Percentiles rank a stretch among this genome's conserved stretches.
These are phyloP conservation scores for Penicillium sp. DNA, from an alignment of 2,329 filamentous ascomycete species.

Conservation along the genomic window DNA sequence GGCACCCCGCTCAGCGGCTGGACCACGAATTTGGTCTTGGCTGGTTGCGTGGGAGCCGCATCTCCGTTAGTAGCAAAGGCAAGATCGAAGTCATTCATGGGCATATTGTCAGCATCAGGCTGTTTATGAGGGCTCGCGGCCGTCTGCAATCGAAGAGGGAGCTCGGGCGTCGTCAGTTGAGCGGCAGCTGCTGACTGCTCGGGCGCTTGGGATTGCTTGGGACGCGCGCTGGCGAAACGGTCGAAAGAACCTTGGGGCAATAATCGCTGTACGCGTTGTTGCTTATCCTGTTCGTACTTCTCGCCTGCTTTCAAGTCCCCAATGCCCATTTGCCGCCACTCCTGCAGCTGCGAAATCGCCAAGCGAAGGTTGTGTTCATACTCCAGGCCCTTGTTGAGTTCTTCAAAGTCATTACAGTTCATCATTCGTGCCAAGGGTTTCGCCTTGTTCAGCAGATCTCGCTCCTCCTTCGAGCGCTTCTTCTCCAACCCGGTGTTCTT, in stretches of 20 bases:
- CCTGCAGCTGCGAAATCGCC: slow-evolving; percentile 85
- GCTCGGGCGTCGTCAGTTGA: slow-evolving; percentile 72
- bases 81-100: slow-evolving; percentile 54
- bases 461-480: slow-evolving; percentile 92
- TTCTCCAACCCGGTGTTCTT: slow-evolving; percentile 89
- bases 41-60: slow-evolving; percentile 38
- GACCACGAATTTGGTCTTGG: slow-evolving; percentile 53
- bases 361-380: slow-evolving; percentile 89
- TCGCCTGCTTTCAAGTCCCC: slow-evolving; percentile 81
- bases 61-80: slow-evolving; percentile 52
- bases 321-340: slow-evolving; percentile 84
- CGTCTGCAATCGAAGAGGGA: slow-evolving; percentile 61
- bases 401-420: slow-evolving; percentile 87
- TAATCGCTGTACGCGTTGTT: slow-evolving; percentile 63
- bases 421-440: slow-evolving; percentile 97
- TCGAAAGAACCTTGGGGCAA: slow-evolving; percentile 78
- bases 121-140: slow-evolving; percentile 31
- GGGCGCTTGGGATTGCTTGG: slow-evolving; percentile 65
- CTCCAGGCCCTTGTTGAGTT: slow-evolving; percentile 77
- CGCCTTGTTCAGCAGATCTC: slow-evolving; percentile 83
- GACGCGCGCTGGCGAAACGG: slow-evolving; percentile 70
- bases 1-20: slow-evolving; percentile 48
- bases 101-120: slow-evolving; percentile 33
- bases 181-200: slow-evolving; percentile 74
- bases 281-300: slow-evolving; percentile 89